phyloP scores from a whole-genome alignment of 441 rosid genomes.

The Metrosideros polymorpha region DNA sequence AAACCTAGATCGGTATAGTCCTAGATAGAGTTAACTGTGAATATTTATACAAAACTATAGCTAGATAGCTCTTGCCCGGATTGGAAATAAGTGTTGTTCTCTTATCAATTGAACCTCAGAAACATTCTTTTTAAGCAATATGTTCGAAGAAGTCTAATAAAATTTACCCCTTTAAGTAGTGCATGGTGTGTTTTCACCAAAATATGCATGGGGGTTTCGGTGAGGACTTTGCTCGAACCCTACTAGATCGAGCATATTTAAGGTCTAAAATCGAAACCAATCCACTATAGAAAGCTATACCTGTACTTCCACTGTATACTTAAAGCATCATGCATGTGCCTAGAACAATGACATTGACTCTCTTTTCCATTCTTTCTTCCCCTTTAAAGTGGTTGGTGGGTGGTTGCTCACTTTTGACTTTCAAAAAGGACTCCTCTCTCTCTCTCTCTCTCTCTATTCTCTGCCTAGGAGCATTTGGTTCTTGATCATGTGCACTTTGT shows the following conservation, averaged over 20 bases:
- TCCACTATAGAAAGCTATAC: background rate
- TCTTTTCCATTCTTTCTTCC: background rate
- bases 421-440: background rate
- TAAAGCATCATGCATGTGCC: background rate
- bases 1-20: background rate
- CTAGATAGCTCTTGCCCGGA: background rate
- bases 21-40: background rate
- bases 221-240: background rate
- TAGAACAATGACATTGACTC: background rate
- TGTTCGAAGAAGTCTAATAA: background rate
- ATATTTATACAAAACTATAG: no score
- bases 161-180: background rate
- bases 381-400: background rate
- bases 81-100: background rate
- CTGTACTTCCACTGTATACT: background rate
- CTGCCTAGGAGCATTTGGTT: background rate
- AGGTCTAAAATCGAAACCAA: background rate
- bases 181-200: background rate
- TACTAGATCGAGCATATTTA: background rate
- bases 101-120: background rate
- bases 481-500: background rate
- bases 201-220: background rate
- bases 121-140: background rate
- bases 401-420: background rate
- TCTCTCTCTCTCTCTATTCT: no score